A percentile compares a stretch with the other conserved stretches of the same genome.
Conservation (phyloP, 129 eudicot genomes). For the Flaveria linearis region DNA sequence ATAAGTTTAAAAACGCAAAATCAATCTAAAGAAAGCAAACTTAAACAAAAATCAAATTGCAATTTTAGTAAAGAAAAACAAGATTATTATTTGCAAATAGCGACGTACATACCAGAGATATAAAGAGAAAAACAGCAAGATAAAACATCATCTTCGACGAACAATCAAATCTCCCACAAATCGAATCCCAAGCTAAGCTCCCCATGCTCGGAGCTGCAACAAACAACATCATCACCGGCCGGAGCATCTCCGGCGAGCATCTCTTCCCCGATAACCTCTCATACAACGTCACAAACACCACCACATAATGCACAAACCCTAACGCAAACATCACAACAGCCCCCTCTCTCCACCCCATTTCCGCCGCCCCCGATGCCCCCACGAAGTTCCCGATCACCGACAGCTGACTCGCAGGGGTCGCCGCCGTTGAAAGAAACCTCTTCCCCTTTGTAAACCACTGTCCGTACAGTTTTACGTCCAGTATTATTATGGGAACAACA, state of each 20-base stretch:
- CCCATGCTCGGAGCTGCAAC: constrained; percentile 70
- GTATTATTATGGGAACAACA: constrained; percentile 44
- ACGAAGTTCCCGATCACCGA: constrained; percentile 60
- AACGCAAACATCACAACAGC: constrained; percentile 50
- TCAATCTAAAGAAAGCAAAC: no score
- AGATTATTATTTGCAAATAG: not conserved
- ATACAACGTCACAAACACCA: constrained; percentile 60
- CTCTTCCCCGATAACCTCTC: constrained; percentile 50
- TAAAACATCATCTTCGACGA: constrained; percentile 65
- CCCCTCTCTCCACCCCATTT: constrained; percentile 62
- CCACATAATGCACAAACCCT: constrained; percentile 56
- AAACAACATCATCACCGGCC: constrained; percentile 67
- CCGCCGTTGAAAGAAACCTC: constrained; percentile 43
- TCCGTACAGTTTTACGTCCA: constrained; percentile 62
- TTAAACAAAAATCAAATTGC: no score
- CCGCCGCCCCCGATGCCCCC: constrained; percentile 48
- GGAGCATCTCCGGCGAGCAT: constrained; percentile 41
- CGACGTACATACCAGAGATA: constrained; percentile 58
- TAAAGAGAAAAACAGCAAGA: constrained; percentile 57
- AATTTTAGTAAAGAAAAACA: no score
- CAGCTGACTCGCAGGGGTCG: constrained; percentile 59
- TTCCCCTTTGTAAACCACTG: constrained; percentile 65
- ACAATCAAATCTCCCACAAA: constrained; percentile 51
- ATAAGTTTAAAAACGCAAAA: no score
- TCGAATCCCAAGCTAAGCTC: constrained; percentile 70